Percentiles rank a stretch among this genome's conserved stretches.
These are phyloP conservation scores for Podaxis sp. DNA, from an alignment of 768 basidiomycete genomes.

Conservation along the genomic window DNA sequence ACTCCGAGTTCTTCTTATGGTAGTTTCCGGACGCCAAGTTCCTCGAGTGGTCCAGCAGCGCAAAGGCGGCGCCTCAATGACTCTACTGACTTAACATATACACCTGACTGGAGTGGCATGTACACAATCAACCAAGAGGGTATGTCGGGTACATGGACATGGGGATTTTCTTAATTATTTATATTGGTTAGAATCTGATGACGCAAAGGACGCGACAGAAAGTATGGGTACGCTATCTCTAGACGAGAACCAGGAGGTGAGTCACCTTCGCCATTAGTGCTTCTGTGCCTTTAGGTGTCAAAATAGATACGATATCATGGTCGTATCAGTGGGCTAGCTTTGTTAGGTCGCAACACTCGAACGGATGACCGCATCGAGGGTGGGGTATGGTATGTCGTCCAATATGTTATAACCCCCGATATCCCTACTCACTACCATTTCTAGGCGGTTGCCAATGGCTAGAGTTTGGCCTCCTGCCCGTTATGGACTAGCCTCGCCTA, in stretches of 20 bases:
- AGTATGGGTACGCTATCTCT: conserved; percentile 70
- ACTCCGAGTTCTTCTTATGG: conserved; percentile 20
- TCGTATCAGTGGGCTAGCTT: conserved; percentile 69
- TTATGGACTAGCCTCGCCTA: conserved; percentile 33
- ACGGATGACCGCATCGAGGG: conserved; percentile 68
- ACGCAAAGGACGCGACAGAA: conserved; percentile 49
- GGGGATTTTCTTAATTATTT: neutral
- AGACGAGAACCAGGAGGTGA: conserved; percentile 74
- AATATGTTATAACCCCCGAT: neutral
- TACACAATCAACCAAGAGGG: conserved; percentile 51
- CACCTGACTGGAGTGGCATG: conserved; percentile 56
- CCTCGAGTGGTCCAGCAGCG: conserved; percentile 19
- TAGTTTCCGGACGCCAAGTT: conserved; percentile 19
- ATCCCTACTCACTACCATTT: neutral
- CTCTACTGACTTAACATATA: conserved; percentile 21
- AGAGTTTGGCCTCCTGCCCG: conserved; percentile 68
- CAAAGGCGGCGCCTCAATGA: conserved; percentile 49
- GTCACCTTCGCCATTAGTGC: neutral
- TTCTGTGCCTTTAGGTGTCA: neutral
- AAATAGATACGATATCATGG: conserved; percentile 82
- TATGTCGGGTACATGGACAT: conserved; percentile 13
- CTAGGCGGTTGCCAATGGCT: conserved; percentile 71
- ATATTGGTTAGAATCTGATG: conserved; percentile 23
- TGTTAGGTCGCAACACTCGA: conserved; percentile 65
- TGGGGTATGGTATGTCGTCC: conserved; percentile 55